Evolutionary conservation across 2,329 filamentous ascomycete genomes (phyloP).

Genomic region (Penicillium griseofulvum): DNA sequence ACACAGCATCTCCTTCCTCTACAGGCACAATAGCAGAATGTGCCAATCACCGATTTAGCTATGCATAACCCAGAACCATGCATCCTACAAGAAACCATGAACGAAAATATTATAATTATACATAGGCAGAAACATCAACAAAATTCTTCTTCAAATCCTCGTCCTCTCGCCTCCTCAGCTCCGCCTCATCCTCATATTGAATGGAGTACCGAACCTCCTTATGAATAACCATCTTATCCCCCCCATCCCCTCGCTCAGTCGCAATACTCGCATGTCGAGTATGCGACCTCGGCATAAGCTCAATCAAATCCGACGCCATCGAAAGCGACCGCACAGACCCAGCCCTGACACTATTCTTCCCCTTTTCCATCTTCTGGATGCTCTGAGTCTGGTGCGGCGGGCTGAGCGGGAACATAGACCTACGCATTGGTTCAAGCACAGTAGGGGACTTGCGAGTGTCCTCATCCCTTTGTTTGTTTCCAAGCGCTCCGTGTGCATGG

Average conservation of each 20-base stretch:
- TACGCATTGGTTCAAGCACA: constrained; percentile 1
- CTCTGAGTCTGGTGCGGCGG: background rate
- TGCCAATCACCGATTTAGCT: no score
- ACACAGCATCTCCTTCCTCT: background rate
- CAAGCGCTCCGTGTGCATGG: background rate
- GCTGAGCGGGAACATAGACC: constrained; percentile 16
- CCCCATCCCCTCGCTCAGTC: constrained; percentile 15
- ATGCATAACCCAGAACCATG: background rate
- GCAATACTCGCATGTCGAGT: constrained; percentile 2
- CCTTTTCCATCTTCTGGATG: background rate
- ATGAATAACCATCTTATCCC: constrained; percentile 33
- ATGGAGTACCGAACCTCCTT: constrained; percentile 35
- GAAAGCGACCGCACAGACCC: background rate
- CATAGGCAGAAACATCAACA: constrained; percentile 18
- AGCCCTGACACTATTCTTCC: background rate
- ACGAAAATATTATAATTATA: constrained; percentile 3
- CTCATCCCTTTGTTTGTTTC: background rate
- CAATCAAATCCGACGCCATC: constrained; percentile 15
- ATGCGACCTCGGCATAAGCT: constrained; percentile 16
- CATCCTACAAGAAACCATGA: background rate
- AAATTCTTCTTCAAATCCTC: constrained; percentile 7
- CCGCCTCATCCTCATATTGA: constrained; percentile 27
- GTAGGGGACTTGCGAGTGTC: background rate
- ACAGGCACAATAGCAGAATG: background rate
- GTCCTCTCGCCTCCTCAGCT: constrained; percentile 6